Evolutionary conservation across 108 stramenopile genomes (phyloP).

Genomic region (Skeletonema menzelii): DNA sequence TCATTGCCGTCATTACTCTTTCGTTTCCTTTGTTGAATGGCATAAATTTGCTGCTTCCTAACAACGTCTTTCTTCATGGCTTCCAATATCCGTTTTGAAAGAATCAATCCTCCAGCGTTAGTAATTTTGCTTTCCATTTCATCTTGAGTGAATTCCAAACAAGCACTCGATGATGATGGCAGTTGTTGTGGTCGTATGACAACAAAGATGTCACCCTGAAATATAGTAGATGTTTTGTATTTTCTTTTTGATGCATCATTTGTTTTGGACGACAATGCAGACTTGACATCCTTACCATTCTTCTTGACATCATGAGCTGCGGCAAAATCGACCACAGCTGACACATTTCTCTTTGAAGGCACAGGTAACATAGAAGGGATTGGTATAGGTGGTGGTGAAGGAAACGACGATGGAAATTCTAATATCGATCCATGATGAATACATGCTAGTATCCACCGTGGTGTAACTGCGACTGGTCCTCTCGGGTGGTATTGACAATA

Average conservation of each 20-base stretch:
- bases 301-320: not conserved
- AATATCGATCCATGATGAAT: conserved; percentile 6
- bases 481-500: conserved; percentile 57
- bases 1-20: conserved; percentile 24
- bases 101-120: conserved; percentile 59
- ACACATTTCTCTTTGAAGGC: not conserved
- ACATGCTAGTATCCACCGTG: conserved; percentile 60
- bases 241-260: not conserved
- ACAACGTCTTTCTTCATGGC: conserved; percentile 54
- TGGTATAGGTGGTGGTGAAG: not conserved
- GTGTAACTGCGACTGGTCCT: conserved; percentile 59
- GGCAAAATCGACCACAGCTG: not conserved
- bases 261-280: not conserved
- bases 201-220: conserved; percentile 64
- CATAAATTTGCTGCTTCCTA: not conserved
- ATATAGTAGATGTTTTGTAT: conserved; percentile 33
- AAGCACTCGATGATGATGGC: not conserved
- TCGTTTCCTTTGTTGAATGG: conserved; percentile 17
- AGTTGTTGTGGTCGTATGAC: conserved; percentile 32
- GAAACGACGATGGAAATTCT: not conserved
- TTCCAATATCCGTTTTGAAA: conserved; percentile 56
- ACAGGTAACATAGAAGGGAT: not conserved
- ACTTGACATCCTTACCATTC: not conserved
- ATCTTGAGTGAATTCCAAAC: not conserved
- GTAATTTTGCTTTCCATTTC: conserved; percentile 56